These are phyloP conservation scores for Arthrobotrys musiformis DNA, from an alignment of 2,329 filamentous ascomycete species.

Conservation along the genomic window DNA sequence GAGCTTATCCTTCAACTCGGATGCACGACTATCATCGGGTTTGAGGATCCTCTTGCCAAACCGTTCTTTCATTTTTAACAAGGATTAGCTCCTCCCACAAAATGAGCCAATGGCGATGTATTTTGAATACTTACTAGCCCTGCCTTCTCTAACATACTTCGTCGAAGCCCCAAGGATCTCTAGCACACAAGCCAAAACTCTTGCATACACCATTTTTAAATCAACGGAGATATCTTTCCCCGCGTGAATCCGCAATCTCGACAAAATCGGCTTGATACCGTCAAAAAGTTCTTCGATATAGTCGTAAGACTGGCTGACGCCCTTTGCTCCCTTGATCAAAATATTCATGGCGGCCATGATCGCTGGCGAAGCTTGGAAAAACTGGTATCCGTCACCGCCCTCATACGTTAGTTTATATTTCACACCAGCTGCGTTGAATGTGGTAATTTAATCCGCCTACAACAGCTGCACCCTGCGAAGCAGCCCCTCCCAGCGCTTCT, in stretches of 20 bases:
- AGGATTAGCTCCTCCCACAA: too few species aligned
- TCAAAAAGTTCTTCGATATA: constrained; percentile 28
- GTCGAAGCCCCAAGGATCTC: constrained; percentile 36
- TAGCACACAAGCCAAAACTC: constrained; percentile 21
- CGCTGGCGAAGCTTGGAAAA: constrained; percentile 8
- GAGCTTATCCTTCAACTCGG: neutral
- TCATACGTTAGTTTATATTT: neutral
- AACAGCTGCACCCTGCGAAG: neutral
- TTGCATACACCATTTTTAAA: neutral
- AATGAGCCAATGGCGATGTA: too few species aligned
- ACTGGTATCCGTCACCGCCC: neutral
- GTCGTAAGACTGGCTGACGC: constrained; percentile 30
- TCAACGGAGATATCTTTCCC: neutral
- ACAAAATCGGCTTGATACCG: constrained; percentile 13
- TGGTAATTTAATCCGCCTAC: neutral
- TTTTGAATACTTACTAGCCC: neutral
- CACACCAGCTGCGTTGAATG: neutral
- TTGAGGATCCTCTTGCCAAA: neutral
- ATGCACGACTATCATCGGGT: neutral
- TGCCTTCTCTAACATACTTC: constrained; percentile 4
- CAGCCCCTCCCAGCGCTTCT: neutral
- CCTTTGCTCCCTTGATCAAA: constrained; percentile 11
- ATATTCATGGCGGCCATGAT: constrained; percentile 12
- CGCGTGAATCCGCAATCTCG: constrained; percentile 5
- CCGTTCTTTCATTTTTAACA: neutral